Evolutionary conservation across 331 rosid species (phyloP).

Genomic region (Pyrus hybrid): DNA sequence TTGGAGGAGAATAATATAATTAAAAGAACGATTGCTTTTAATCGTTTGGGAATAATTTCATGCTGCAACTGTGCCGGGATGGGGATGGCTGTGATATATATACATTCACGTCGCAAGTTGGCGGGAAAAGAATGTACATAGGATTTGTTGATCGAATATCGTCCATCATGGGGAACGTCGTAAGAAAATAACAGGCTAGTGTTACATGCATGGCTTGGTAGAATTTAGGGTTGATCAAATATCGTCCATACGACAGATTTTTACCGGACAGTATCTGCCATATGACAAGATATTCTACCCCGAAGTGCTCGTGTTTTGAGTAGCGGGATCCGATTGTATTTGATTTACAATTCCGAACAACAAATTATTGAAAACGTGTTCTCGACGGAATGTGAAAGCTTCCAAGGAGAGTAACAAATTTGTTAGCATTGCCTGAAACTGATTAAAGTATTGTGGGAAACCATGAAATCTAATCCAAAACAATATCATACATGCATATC

Average conservation of each 20-base stretch:
- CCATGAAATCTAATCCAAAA: not conserved
- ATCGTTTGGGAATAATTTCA: not conserved
- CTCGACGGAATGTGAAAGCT: not conserved
- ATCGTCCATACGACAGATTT: not conserved
- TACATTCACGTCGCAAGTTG: constrained; percentile 12
- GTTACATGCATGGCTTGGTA: too few species aligned
- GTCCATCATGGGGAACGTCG: too few species aligned
- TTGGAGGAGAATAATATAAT: constrained; percentile 24
- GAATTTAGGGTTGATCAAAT: too few species aligned
- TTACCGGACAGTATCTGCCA: not conserved
- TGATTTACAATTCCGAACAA: not conserved
- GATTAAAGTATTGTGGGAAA: not conserved
- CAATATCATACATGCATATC: not conserved
- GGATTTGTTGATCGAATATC: too few species aligned
- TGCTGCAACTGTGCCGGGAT: not conserved
- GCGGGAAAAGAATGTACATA: not conserved
- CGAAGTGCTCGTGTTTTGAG: too few species aligned
- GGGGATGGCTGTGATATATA: not conserved
- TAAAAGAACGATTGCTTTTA: constrained; percentile 17
- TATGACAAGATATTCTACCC: too few species aligned
- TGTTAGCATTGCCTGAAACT: not conserved
- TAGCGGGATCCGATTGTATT: not conserved
- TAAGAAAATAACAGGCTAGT: too few species aligned
- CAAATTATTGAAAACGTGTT: not conserved
- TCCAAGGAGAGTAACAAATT: not conserved